Percentiles rank a stretch among this genome's conserved stretches.
Conservation (phyloP, 352 stramenopile species). For the Phytophthora pini region DNA sequence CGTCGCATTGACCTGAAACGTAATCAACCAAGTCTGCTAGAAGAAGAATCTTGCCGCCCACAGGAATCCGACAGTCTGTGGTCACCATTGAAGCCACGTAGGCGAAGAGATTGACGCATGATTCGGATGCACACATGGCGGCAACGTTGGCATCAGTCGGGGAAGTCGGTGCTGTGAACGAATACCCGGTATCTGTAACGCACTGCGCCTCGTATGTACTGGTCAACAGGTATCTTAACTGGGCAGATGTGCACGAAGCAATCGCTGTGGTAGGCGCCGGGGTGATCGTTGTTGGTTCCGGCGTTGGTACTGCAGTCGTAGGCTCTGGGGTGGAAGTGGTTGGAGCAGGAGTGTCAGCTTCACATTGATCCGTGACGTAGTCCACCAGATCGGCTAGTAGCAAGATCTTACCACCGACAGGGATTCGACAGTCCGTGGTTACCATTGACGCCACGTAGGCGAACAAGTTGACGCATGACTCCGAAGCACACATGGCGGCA, state of each 20-base stretch:
- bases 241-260: constrained; percentile 25
- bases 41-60: constrained; percentile 33
- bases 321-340: constrained; percentile 1
- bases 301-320: too few relatives aligned
- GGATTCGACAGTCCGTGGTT: constrained; percentile 22
- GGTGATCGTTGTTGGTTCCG: not conserved
- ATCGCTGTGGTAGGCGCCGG: constrained; percentile 4
- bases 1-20: constrained; percentile 11
- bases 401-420: constrained; percentile 33
- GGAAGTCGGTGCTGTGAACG: constrained; percentile 21
- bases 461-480: constrained; percentile 28
- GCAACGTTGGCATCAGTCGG: constrained; percentile 17
- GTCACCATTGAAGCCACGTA: constrained; percentile 24
- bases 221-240: constrained; percentile 26
- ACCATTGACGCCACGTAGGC: constrained; percentile 22
- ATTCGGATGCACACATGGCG: constrained; percentile 32
- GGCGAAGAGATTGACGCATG: constrained; percentile 28
- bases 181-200: constrained; percentile 24
- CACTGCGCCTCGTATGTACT: constrained; percentile 28
- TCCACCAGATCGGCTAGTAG: constrained; percentile 33
- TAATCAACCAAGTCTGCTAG: constrained; percentile 33
- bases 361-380: constrained; percentile 22
- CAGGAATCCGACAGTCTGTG: constrained; percentile 28
- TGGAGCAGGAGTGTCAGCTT: not conserved
- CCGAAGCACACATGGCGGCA: constrained; percentile 31